phyloP scores from a whole-genome alignment of 805 yeast species.

The Candida hungchunana region DNA sequence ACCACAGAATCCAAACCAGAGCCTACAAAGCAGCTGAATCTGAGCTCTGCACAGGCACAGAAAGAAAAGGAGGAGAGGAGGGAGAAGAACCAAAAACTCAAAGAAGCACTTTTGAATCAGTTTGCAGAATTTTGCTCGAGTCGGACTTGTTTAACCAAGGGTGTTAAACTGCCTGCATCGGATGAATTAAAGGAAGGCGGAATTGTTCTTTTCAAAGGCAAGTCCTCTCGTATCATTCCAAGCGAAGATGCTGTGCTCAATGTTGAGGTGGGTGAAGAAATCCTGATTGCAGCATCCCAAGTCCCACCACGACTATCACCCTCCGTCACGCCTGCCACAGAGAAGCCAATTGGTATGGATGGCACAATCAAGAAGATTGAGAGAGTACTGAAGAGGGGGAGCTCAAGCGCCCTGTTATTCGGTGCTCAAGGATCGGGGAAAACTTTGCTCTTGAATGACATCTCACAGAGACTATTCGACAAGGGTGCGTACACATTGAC shows the following conservation, averaged over 20 bases:
- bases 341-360: slow-evolving; percentile 55
- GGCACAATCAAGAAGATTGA: slow-evolving; percentile 35
- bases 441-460: slow-evolving; percentile 44
- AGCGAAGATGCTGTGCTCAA: slow-evolving; percentile 31
- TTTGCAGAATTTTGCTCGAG: slow-evolving; percentile 15
- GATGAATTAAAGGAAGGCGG: slow-evolving; percentile 59
- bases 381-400: slow-evolving; percentile 39
- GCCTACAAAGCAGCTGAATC: slow-evolving; percentile 26
- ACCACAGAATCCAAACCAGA: slow-evolving; percentile 34
- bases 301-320: slow-evolving; percentile 13
- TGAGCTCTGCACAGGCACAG: slow-evolving; percentile 20
- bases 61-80: slow-evolving; percentile 21
- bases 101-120: slow-evolving; percentile 22
- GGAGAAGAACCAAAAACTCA: slow-evolving; percentile 17
- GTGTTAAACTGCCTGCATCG: slow-evolving; percentile 47
- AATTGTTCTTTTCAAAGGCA: slow-evolving; percentile 41
- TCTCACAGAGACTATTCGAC: slow-evolving; percentile 34
- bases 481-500: slow-evolving; percentile 43
- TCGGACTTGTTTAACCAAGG: slow-evolving; percentile 43
- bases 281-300: slow-evolving; percentile 23
- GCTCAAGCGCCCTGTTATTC: slow-evolving; percentile 54
- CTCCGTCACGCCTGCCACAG: background rate
- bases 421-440: slow-evolving; percentile 88
- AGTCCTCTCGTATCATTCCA: slow-evolving; percentile 39
- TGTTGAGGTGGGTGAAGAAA: slow-evolving; percentile 48